A percentile compares a stretch with the other conserved stretches of the same genome.
phyloP scores from a whole-genome alignment of 345 rosid genomes.

The Euphorbia tirucalli region DNA sequence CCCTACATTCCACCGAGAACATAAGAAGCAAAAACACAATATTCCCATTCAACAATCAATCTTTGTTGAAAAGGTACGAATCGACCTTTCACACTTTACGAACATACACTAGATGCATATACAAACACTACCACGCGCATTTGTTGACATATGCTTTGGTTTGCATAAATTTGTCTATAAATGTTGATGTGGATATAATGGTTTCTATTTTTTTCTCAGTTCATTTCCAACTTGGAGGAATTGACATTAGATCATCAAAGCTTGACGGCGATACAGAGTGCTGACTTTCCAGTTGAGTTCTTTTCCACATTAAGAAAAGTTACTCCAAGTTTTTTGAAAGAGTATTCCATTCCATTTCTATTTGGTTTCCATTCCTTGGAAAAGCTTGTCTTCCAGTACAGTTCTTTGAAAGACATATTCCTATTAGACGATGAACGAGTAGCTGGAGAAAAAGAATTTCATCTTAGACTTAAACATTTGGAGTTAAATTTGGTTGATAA shows the following conservation, averaged over 20 bases:
- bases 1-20: too few species aligned
- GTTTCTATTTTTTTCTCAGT: neutral
- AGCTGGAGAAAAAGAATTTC: neutral
- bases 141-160: too few species aligned
- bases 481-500: fast-evolving
- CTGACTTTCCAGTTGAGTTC: neutral
- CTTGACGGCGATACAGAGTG: neutral
- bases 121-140: too few species aligned
- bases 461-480: neutral
- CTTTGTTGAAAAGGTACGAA: neutral
- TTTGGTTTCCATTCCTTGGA: neutral
- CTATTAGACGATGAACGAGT: neutral
- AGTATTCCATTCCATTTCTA: neutral
- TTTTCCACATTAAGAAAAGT: neutral
- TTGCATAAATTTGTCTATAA: neutral
- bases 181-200: neutral
- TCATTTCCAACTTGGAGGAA: neutral
- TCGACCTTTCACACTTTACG: neutral
- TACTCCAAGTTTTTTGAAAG: neutral
- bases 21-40: neutral
- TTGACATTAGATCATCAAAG: neutral
- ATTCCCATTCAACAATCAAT: neutral
- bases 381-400: neutral
- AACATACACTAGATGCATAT: neutral
- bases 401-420: constrained; percentile 17